These are phyloP conservation scores for Trichoderma gamsii DNA, from an alignment of 495 filamentous ascomycete genomes.

Conservation along the genomic window DNA sequence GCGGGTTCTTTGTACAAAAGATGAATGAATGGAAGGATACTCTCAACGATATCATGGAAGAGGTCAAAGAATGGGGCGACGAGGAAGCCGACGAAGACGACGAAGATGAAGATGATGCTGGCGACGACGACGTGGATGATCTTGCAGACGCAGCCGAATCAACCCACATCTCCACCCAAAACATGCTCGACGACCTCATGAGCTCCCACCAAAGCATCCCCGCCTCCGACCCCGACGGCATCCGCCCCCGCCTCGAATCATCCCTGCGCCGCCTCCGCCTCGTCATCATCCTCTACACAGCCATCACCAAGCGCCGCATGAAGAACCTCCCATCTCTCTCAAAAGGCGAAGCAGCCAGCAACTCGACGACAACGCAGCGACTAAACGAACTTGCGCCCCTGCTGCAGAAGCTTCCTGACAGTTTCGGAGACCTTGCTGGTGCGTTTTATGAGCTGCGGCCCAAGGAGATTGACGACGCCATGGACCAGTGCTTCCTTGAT, in stretches of 20 bases:
- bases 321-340: constrained; percentile 43
- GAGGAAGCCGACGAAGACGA: constrained; percentile 49
- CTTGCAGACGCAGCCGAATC: constrained; percentile 14
- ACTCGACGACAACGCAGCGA: constrained; percentile 26
- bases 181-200: constrained; percentile 52
- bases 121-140: constrained; percentile 26
- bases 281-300: constrained; percentile 52
- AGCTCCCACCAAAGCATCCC: constrained; percentile 48
- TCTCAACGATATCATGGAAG: constrained; percentile 71
- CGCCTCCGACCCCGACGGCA: constrained; percentile 45
- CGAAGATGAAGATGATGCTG: constrained; percentile 35
- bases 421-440: constrained; percentile 36
- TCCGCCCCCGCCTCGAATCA: constrained; percentile 51
- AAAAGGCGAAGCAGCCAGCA: constrained; percentile 13
- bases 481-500: constrained; percentile 46
- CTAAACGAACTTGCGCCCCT: constrained; percentile 40
- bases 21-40: constrained; percentile 63
- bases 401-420: constrained; percentile 36
- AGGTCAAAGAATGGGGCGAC: constrained; percentile 82
- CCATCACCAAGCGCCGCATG: constrained; percentile 54
- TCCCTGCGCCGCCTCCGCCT: constrained; percentile 52
- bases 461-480: constrained; percentile 34
- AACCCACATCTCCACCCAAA: constrained; percentile 34
- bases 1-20: constrained; percentile 53
- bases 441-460: constrained; percentile 49